Base-by-base conservation (phyloP, 202 grass and related monocot genomes). In the Panicum virgatum region DNA sequence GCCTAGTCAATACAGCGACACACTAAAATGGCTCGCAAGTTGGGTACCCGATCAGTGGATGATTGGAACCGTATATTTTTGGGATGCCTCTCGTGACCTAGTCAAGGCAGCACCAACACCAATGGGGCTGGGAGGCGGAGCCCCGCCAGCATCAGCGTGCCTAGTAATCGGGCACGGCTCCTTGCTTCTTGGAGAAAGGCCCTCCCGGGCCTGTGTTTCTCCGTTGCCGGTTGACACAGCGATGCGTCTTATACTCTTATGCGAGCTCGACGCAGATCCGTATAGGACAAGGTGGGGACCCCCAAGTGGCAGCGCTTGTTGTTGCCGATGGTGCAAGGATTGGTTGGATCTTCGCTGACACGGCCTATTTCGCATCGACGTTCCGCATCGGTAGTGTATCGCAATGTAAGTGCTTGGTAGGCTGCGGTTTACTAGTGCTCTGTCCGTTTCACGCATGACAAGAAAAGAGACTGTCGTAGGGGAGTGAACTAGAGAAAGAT, bases 191-290 rank as follows among this genome's bases (percentile, higher is more conserved):
- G 85, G 60, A 53, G 79, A 45, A 67, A 68, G 62, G 62, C 32
- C 9, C 22, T 11, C 0, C 29, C 23, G 6, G 34, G 18, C 23
- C 13, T 40, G 47, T 34, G 66, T 66, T 66, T 72, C 47, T 71
- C 72, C 47, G 71, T 65, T 85, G 30, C 45, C 46, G 47, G 0
- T 25, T 44, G 56, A 64, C 56, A 30, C 3, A 65, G 25, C 46
- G 77, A 81, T 80, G 15, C 40, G 36, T 58, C 53, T 18, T n/a
- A n/a, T n/a, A n/a, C n/a, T n/a, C n/a, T n/a, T 47, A 89, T 76
- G 71, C 82, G 2, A 18, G 15, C 34, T 20, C 13, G 19, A 9
- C 19, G 32, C 32, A 2, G 25, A 30, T 54, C 6, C 7, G 44
- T n/a, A 23, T 20, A 43, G 4, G 16, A 27, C 32, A 66, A 44